Base-by-base conservation (phyloP, 2,329 filamentous ascomycete genomes). In the Aspergillus quadricinctus region DNA sequence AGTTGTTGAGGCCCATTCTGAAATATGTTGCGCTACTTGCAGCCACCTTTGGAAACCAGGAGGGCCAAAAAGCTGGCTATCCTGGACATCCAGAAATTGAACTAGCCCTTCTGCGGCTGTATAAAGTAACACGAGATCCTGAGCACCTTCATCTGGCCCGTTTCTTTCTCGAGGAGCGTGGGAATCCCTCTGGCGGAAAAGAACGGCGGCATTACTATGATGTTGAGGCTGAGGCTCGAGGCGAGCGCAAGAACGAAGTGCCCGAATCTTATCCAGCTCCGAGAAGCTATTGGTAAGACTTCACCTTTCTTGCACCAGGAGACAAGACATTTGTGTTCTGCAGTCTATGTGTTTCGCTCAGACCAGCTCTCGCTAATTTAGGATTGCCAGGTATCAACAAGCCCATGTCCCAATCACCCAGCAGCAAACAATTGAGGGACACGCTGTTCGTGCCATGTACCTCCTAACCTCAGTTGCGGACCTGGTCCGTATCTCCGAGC, bases 401-500 rank as follows among this genome's bases (percentile, higher is more conserved):
- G 80, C 83, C 0, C 82, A 86, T 61, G 64, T 67, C 28, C 83
- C 83, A 0, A 80, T 86, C 21, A 61, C 77, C 0, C 73, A 83
- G 50, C 83, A 86, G 64, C 57, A 75, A 31, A 78, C 77, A 0
- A 75, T 86, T 48, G 80, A 86, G 61, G 84, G 84, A 0, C 84
- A 87, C 59, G 77, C 81, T 0, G 83, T 87, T 3, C 75, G 84
- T 29, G 83, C 81, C 0, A 80, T 85, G 76, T 87, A 87, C 64
- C 76, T 87, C 1, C 74, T 85, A 6, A 84, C 81, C 3, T 83
- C 80, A 0, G 81, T 81, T 0, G 80, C 84, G 0, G 83, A 87
- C 63, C 67, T 86, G 4, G 65, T 81, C 0, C 76, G 74, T 56
- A 66, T 4, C 56, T 61, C 17, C 55, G 68, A 48, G 63, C 65